Evolutionary conservation across 805 yeast species (phyloP).

Genomic region (Wickerhamiella cacticola): DNA sequence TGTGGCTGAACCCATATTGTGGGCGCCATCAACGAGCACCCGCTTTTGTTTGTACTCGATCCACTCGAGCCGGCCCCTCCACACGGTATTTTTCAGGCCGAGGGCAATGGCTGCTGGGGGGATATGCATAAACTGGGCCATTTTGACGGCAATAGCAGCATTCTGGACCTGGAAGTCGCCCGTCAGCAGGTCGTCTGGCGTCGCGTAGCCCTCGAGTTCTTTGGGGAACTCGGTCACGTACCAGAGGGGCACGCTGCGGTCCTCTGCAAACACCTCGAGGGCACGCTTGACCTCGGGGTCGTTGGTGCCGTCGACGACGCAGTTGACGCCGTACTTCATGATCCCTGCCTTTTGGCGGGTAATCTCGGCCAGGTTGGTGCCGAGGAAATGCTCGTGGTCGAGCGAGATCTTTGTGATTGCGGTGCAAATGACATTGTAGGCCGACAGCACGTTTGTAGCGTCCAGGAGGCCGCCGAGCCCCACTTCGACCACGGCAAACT

Average conservation of each 20-base stretch:
- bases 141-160: constrained; percentile 32
- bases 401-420: constrained; percentile 77
- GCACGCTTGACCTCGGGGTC: constrained; percentile 35
- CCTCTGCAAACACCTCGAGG: constrained; percentile 10
- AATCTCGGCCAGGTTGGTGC: constrained; percentile 50
- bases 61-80: constrained; percentile 84
- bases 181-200: constrained; percentile 39
- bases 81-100: constrained; percentile 46
- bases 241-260: background rate
- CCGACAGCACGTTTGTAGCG: constrained; percentile 60
- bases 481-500: constrained; percentile 79
- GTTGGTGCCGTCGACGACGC: constrained; percentile 65
- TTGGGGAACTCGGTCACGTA: constrained; percentile 11
- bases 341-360: constrained; percentile 84
- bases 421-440: constrained; percentile 41
- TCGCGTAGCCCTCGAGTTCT: background rate
- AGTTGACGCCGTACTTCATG: constrained; percentile 46
- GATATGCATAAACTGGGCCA: constrained; percentile 24
- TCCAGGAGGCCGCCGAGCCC: constrained; percentile 87
- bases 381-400: constrained; percentile 74
- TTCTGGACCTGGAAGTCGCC: constrained; percentile 69
- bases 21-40: constrained; percentile 80
- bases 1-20: constrained; percentile 74
- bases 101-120: constrained; percentile 30
- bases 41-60: constrained; percentile 25